Percentiles rank a stretch among this genome's conserved stretches.
These are phyloP conservation scores for Lachancea quebecensis DNA, from an alignment of 805 yeast species.

Conservation along the genomic window DNA sequence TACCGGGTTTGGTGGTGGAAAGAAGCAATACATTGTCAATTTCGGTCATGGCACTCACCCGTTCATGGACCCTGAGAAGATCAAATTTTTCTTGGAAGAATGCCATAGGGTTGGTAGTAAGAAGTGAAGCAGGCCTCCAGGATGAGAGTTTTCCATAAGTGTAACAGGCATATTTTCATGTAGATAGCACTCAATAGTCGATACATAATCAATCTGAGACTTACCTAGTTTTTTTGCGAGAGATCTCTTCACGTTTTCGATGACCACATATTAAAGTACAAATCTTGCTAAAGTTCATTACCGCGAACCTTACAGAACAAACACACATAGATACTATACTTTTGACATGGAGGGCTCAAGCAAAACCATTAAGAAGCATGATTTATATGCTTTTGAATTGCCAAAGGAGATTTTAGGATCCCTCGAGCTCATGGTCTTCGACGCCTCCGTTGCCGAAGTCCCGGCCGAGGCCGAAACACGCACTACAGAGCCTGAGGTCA, in stretches of 20 bases:
- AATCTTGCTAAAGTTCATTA: no score
- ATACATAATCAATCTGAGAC: background rate
- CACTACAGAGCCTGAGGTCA: background rate
- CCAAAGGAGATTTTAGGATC: slow-evolving; percentile 37
- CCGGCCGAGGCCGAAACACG: slow-evolving; percentile 3
- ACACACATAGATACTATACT: background rate
- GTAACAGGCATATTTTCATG: background rate
- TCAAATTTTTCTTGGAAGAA: slow-evolving; percentile 78
- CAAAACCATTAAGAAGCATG: slow-evolving; percentile 24
- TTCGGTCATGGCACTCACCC: slow-evolving; percentile 99
- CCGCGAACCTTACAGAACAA: background rate
- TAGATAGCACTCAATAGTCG: background rate
- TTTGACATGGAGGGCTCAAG: background rate
- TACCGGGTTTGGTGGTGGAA: slow-evolving; percentile 88
- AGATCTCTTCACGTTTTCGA: no score
- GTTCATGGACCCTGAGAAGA: slow-evolving; percentile 88
- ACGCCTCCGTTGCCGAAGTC: slow-evolving; percentile 39
- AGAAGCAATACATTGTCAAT: slow-evolving; percentile 83
- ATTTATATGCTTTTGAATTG: slow-evolving; percentile 46
- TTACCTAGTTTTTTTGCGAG: no score
- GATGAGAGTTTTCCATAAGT: no score
- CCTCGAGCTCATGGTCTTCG: slow-evolving; percentile 49
- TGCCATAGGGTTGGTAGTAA: slow-evolving; percentile 67
- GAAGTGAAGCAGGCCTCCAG: slow-evolving; percentile 1
- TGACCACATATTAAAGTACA: no score